Evolutionary conservation across 1,139 yeast genomes (phyloP), one percentile per base, ranked within the genome.

Genomic region (Blastobotrys serpentis): DNA sequence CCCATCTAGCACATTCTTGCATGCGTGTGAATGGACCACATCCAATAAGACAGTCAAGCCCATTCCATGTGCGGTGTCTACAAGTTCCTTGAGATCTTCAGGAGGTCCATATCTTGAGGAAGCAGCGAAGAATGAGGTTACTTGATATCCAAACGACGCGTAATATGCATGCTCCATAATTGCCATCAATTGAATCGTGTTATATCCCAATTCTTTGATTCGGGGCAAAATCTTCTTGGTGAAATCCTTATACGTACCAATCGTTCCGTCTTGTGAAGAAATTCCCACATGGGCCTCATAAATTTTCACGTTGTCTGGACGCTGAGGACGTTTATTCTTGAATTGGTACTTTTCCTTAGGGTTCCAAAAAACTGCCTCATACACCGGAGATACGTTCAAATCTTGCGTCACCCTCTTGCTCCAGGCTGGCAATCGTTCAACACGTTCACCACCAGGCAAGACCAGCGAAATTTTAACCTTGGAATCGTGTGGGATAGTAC

Each of bases 111-210:
- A 92, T 55, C 98, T 77, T 6, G 97, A 89, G 39, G 94, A 83
- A 23, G 79, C 76, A 1, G 98, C 98, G 66, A 87, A 92, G 64
- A 90, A 92, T 52, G 85, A 86, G 36, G 98, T 90, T 26, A 92
- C 83, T 67, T 92, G 98, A 67, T 92, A 92, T 4, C 98, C 98
- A 66, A 92, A 92, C 0, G 96, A 87, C 1, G 98, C 98, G 65
- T 92, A 92, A 67, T 92, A 92, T 1, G 98, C 98, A 66, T 92
- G 98, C 67, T 92, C 98, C 98, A 92, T 92, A 45, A 92, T 78
- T 0, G 98, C 97, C 98, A 92, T 92, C 62, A 92, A 75, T 68
- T 92, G 98, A 59, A 92, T 85, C 5, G 96, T 83, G 64, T 92
- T 88, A 67, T 92, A 92, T 19, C 97, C 98, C 54, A 90, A 74